Base-by-base conservation (phyloP, 306 rosid species). In the Inga leiocalycina region DNA sequence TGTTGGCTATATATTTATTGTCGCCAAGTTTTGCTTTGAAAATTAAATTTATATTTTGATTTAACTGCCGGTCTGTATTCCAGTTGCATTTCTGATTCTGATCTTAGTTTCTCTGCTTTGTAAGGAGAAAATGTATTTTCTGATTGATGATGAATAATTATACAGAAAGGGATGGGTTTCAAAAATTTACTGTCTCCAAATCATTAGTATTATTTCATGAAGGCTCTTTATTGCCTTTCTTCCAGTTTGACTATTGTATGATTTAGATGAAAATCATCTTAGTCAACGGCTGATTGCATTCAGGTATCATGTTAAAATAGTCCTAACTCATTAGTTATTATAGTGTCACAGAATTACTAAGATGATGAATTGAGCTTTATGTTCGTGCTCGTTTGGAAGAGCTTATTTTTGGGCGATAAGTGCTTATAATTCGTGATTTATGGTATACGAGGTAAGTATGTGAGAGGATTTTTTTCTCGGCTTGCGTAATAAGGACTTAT, bases 281-380 rank as follows among this genome's bases (percentile, higher is more conserved):
- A 39, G 71, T 54, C 66, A 32, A 76, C 44, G 12, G 52, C 24
- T 37, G 11, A 43, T 17, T 48, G 16, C 56, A 46, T 77, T 45
- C 39, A 27, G 61, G 61, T 27, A 9, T 48, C 44, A 20, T 39
- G 46, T 54, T 35, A 66, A 7, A 16, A 20, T 35, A 20, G 48
- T 78, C 67, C 6, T 37, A 35, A 20, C n/a, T 43, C 14, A 39
- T 14, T 24, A 52, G 11, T 69, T 10, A 24, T 27, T 71, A 43
- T 70, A 71, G 61, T 71, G 75, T 57, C 62, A 5, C 14, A 57
- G 72, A 49, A 49, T 74, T 49, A 17, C 52, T 46, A 43, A 27
- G 39, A 77, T 35, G 74, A 71, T 48, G 48, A n/a, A 73, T 68
- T 19, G 15, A 56, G 41, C 81, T 59, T 48, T 61, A 70, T 57